phyloP scores from a whole-genome alignment of 257 asterid species.

The Penstemon eatonii region DNA sequence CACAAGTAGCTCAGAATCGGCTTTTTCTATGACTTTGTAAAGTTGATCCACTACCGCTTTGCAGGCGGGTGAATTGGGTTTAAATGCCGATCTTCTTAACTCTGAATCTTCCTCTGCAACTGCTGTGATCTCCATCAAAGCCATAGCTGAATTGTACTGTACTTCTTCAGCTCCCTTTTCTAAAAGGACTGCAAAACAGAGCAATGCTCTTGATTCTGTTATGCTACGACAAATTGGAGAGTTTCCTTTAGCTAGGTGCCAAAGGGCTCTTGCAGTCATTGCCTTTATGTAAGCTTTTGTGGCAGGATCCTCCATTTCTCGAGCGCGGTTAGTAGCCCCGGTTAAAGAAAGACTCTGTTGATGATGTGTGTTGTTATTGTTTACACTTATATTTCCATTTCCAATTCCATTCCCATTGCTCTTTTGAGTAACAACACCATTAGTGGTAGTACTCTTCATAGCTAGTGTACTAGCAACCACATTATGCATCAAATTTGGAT shows the following conservation, averaged over 20 bases:
- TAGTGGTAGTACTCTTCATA: constrained; percentile 31
- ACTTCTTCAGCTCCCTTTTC: constrained; percentile 73
- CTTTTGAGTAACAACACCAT: background rate
- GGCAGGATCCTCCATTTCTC: constrained; percentile 74
- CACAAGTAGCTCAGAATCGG: constrained; percentile 50
- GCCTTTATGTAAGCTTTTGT: constrained; percentile 71
- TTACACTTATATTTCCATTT: background rate
- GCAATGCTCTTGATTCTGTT: constrained; percentile 72
- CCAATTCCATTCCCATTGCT: no score
- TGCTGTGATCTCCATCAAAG: constrained; percentile 73
- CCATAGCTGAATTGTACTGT: constrained; percentile 75
- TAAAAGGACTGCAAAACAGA: constrained; percentile 68
- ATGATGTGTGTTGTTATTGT: constrained; percentile 34
- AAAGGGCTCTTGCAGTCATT: constrained; percentile 85
- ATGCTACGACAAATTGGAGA: constrained; percentile 74
- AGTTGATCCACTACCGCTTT: constrained; percentile 70
- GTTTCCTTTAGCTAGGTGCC: constrained; percentile 69
- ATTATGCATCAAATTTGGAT: constrained; percentile 50
- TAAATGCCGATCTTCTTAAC: constrained; percentile 60
- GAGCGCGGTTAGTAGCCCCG: constrained; percentile 50
- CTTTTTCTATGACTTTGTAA: constrained; percentile 42
- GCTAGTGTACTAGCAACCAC: constrained; percentile 63
- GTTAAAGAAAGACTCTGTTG: constrained; percentile 37
- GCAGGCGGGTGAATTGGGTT: constrained; percentile 75
- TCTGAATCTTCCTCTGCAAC: constrained; percentile 67